Evolutionary conservation across 306 rosid species (phyloP), one percentile per base, ranked within the genome.

Genomic region (Rosa chinensis): DNA sequence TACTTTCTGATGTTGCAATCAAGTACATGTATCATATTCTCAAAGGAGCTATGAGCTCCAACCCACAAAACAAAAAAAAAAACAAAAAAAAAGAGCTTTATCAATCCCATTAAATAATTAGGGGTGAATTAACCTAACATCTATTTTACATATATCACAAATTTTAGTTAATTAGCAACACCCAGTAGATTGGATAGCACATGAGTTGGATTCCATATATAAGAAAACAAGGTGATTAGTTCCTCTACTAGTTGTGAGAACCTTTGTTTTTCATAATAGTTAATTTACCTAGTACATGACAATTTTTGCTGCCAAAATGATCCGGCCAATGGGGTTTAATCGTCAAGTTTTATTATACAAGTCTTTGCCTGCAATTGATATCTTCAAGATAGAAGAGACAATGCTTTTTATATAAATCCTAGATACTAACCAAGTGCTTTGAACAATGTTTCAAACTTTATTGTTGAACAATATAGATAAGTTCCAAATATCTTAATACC

Each of bases 281-380:
- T 66, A 74, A 12, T n/a, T 55, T 39, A 1, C 40, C 42, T 8
- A 3, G 42, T n/a, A 56, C 13, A 58, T 58, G 55, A 42, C 62
- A 37, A 56, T 40, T 8, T 21, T 10, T 56, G 68, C 64, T 42
- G 68, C 55, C 55, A 74, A 56, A 74, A 56, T n/a, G 39, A 40
- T 28, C 62, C 55, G 42, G 21, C 70, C 25, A 75, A 25, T 75
- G 56, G 43, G 37, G 37, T 75, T 44, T n/a, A 10, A 44, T 44
- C n/a, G 10, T 12, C 10, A 28, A 40, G 55, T 8, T 74, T 56
- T 21, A 56, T 56, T 42, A 59, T 75, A 23, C 28, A 43, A 61
- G 13, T 43, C 6, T 17, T 75, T 32, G 70, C 78, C 78, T 75
- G 78, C 78, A 75, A 25, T 44, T 75, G 70, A 25, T 59, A 21